Evolutionary conservation across 2,329 filamentous ascomycete genomes (phyloP).

Genomic region (Trichoderma oligosporum): DNA sequence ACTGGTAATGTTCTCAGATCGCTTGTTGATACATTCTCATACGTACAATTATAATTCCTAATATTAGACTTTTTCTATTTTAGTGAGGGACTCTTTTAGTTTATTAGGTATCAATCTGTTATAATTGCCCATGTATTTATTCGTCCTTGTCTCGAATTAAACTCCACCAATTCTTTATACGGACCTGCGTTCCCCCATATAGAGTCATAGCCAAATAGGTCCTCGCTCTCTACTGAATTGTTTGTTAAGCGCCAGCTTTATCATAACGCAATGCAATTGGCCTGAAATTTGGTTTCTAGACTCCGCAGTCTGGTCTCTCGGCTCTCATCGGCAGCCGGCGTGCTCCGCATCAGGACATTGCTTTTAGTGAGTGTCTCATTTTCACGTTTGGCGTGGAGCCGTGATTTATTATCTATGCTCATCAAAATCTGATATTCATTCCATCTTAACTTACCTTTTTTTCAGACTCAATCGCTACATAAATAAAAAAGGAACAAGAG

Average conservation of each 20-base stretch:
- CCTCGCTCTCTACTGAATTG: neutral
- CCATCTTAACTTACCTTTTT: neutral
- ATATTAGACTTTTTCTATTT: too few relatives aligned
- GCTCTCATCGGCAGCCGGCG: constrained; percentile 11
- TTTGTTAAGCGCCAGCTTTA: neutral
- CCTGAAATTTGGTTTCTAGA: neutral
- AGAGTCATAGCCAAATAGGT: neutral
- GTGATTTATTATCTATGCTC: neutral
- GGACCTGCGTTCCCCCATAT: too few relatives aligned
- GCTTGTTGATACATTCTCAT: neutral
- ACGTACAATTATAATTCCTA: neutral
- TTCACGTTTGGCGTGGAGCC: constrained; percentile 3
- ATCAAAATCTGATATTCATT: neutral
- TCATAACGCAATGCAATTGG: too few relatives aligned
- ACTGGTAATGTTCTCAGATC: neutral
- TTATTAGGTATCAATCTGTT: too few relatives aligned
- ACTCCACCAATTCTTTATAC: too few relatives aligned
- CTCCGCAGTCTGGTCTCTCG: constrained; percentile 1
- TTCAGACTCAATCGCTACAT: neutral
- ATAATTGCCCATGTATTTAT: too few relatives aligned
- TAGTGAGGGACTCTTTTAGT: too few relatives aligned
- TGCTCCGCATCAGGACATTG: constrained; percentile 4
- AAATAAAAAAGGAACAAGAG: neutral
- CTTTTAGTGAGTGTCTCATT: neutral
- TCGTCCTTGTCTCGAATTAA: too few relatives aligned